Evolutionary conservation across 2,329 filamentous ascomycete species (phyloP).

Genomic region (Alternaria metachromatica): DNA sequence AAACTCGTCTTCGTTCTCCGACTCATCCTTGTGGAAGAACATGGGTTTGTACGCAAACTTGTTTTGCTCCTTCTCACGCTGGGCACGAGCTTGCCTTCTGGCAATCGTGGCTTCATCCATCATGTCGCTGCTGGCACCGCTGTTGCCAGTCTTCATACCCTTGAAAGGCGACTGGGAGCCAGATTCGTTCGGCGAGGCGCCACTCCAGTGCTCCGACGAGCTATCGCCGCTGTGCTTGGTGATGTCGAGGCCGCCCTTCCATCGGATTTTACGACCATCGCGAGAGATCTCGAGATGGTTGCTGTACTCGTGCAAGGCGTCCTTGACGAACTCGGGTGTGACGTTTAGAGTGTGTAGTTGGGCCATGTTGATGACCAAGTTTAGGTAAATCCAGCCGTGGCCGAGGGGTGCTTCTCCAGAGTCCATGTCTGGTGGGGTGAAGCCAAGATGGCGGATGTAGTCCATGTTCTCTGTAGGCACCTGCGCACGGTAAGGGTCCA

Average conservation of each 20-base stretch:
- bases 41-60: constrained; percentile 56
- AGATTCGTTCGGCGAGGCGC: constrained; percentile 59
- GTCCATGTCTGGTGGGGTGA: constrained; percentile 65
- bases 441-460: constrained; percentile 77
- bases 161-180: constrained; percentile 36
- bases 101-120: constrained; percentile 24
- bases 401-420: constrained; percentile 64
- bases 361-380: constrained; percentile 79
- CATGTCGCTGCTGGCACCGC: constrained; percentile 26
- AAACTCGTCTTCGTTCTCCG: constrained; percentile 48
- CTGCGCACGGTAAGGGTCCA: constrained; percentile 80
- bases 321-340: constrained; percentile 76
- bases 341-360: constrained; percentile 87
- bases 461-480: constrained; percentile 78
- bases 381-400: constrained; percentile 83
- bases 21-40: constrained; percentile 55
- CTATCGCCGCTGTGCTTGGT: constrained; percentile 72
- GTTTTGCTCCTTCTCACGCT: constrained; percentile 36
- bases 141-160: constrained; percentile 28
- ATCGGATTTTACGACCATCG: constrained; percentile 80
- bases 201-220: constrained; percentile 48
- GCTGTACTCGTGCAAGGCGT: constrained; percentile 73
- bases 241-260: constrained; percentile 72
- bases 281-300: constrained; percentile 77
- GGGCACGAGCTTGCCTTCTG: constrained; percentile 21